Base-by-base conservation (phyloP, 2,329 filamentous ascomycete species). In the Aspergillus quadricinctus region DNA sequence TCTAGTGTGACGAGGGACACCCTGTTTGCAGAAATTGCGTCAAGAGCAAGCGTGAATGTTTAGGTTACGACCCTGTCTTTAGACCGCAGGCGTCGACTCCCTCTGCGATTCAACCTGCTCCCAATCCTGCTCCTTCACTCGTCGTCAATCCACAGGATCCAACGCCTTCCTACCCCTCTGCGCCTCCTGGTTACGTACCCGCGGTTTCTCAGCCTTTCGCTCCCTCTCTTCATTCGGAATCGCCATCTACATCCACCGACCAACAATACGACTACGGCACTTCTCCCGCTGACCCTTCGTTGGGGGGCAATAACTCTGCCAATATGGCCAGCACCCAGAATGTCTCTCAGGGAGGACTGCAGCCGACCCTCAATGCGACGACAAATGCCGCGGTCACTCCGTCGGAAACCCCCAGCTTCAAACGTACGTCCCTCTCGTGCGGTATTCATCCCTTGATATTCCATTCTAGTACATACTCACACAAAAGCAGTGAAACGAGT, bases 1-100 rank as follows among this genome's bases (percentile, higher is more conserved):
- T 59, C 64, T 73, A 97, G 94, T 99, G 94, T 78, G 94, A 97
- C 83, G 94, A 99, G 81, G 87, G 86, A 59, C 92, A 96, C 75
- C 94, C 94, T 23, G 87, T 88, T 58, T 99, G 94, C 80, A 77
- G 83, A 65, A 88, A 88, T 69, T 88, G 85, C 67, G 80, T 83
- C 64, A 88, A 88, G 70, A 86, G 83, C 73, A 87, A 87, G 69
- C 82, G 85, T 66, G 83, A 86, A 69, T 88, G 85, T 68, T 71
- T 86, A 59, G 85, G 85, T 57, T 88, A 87, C 81, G 85, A 88
- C 67, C 84, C 84, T 37, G 84, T 87, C 61, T 87, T 87, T 77
- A 84, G 73, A 87, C 91, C 77, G 91, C 85, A 88, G 66, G 77
- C 82, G 48, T 84, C 86, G 53, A 69, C 70, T 19, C 88, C 88